Evolutionary conservation across 2,329 filamentous ascomycete genomes (phyloP), one percentile per base, ranked within the genome.

Genomic region (Colletotrichum scovillei): DNA sequence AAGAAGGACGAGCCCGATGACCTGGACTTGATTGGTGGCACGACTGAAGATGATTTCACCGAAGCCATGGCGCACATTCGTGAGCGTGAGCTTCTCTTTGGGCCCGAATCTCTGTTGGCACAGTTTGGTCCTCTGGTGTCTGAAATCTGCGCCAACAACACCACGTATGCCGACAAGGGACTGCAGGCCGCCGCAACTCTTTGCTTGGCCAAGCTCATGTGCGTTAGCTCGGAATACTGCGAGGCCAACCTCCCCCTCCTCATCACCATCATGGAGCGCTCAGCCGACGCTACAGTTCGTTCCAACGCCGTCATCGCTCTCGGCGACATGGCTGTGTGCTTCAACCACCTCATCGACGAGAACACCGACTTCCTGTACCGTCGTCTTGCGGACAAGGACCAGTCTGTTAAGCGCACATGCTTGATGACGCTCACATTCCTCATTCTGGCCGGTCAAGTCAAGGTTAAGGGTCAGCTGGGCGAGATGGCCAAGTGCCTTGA

Each of bases 401-500:
- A 91, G 26, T 96, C 93, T 3, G 97, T 99, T 74, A 99, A 98
- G 87, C 92, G 97, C 12, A 99, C 97, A 0, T 99, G 97, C 83
- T 88, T 99, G 26, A 99, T 98, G 97, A 99, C 97, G 1, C 85
- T 99, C 77, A 99, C 97, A 0, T 99, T 99, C 88, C 85, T 99
- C 69, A 99, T 99, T 78, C 86, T 99, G 57, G 97, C 97, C 0
- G 97, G 97, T 30, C 97, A 99, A 83, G 96, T 99, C 85, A 99
- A 99, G 88, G 97, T 99, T 83, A 99, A 99, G 87, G 97, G 97
- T 30, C 97, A 99, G 83, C 87, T 99, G 12, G 97, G 97, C 62
- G 96, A 98, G 86, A 99, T 99, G 97, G 97, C 97, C 69, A 99
- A 99, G 85, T 99, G 97, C 77, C 89, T 99, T 35, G 97, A 99